phyloP scores from a whole-genome alignment of 1,139 yeast species.

The Cylindricascospora bacillispora region DNA sequence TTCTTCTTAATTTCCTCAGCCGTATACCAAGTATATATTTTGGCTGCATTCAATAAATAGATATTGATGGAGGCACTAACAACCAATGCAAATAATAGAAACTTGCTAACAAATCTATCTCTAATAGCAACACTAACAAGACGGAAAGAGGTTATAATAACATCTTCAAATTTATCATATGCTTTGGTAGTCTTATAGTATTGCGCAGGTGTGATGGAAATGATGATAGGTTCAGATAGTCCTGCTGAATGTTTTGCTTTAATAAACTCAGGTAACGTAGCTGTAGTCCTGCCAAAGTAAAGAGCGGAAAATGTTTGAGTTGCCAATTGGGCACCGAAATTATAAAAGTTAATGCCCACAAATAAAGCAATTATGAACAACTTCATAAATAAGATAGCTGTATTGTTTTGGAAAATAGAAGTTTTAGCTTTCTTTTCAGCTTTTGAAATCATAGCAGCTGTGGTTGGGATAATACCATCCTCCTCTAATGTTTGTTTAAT shows the following conservation, averaged over 20 bases:
- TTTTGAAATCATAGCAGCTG: constrained; percentile 60
- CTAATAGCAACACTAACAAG: constrained; percentile 61
- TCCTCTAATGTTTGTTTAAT: constrained; percentile 80
- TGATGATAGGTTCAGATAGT: constrained; percentile 30
- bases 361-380: constrained; percentile 56
- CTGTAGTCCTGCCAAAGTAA: constrained; percentile 17
- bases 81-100: constrained; percentile 58
- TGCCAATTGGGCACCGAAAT: constrained; percentile 60
- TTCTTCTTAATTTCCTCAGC: constrained; percentile 18
- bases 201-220: constrained; percentile 56
- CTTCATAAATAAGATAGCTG: constrained; percentile 48
- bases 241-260: constrained; percentile 8
- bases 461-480: constrained; percentile 72
- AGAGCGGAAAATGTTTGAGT: constrained; percentile 36
- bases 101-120: constrained; percentile 72
- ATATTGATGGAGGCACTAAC: constrained; percentile 71
- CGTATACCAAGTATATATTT: constrained; percentile 35
- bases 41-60: constrained; percentile 67
- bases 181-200: constrained; percentile 59
- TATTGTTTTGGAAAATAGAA: constrained; percentile 22
- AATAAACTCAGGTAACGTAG: constrained; percentile 17
- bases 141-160: constrained; percentile 39
- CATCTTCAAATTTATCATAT: constrained; percentile 55
- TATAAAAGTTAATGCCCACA: constrained; percentile 61
- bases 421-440: constrained; percentile 26